Evolutionary conservation across 192 early-diverging fungal genomes (phyloP).

Genomic region (Linnemannia schmuckeri): DNA sequence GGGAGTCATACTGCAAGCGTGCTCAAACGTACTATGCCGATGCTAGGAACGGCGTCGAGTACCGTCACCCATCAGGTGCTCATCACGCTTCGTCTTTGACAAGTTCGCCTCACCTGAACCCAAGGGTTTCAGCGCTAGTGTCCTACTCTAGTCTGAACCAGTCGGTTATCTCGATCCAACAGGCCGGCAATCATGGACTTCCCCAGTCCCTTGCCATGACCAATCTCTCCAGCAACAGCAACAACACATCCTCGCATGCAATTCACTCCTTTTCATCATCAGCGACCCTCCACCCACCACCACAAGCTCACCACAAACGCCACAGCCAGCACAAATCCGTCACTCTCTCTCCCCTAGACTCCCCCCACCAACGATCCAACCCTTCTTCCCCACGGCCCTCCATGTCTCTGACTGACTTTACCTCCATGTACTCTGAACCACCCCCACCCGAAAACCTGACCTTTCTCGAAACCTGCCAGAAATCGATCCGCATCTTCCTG

Average conservation of each 20-base stretch:
- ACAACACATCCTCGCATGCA: background rate
- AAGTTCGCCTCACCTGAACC: constrained; percentile 15
- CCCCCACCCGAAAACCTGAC: constrained; percentile 15
- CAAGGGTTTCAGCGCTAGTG: background rate
- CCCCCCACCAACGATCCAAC: background rate
- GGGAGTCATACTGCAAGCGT: constrained; percentile 49
- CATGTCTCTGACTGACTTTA: constrained; percentile 35
- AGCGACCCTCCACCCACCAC: background rate
- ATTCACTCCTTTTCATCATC: background rate
- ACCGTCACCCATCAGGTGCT: constrained; percentile 21
- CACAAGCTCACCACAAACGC: background rate
- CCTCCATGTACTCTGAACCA: constrained; percentile 15
- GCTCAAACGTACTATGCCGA: constrained; percentile 8
- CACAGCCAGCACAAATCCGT: constrained; percentile 29
- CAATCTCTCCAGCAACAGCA: background rate
- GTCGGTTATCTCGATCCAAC: constrained; percentile 13
- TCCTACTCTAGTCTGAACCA: constrained; percentile 23
- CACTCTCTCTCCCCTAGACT: constrained; percentile 1
- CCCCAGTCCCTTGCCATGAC: constrained; percentile 26
- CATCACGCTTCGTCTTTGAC: constrained; percentile 36
- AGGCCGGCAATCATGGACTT: background rate
- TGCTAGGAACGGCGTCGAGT: constrained; percentile 1
- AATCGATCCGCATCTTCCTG: constrained; percentile 25
- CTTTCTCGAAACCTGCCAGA: background rate
- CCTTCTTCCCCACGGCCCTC: constrained; percentile 34